phyloP scores from a whole-genome alignment of 1,139 yeast genomes.

The Protomyces inundatus region DNA sequence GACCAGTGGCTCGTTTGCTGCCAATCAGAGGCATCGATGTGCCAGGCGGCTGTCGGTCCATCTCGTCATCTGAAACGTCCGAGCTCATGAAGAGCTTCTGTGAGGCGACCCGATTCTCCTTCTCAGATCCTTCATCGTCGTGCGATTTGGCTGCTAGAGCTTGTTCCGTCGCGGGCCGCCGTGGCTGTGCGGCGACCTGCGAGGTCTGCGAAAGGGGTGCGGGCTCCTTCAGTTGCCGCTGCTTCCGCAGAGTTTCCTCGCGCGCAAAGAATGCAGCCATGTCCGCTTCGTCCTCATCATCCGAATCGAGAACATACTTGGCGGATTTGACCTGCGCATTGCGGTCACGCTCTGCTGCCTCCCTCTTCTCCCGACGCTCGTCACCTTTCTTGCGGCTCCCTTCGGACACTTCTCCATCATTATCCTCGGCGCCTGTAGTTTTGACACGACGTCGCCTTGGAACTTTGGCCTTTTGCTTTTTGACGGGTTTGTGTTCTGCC shows the following conservation, averaged over 20 bases:
- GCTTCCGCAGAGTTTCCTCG: slow-evolving; percentile 12
- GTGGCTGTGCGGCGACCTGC: neutral
- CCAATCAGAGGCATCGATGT: neutral
- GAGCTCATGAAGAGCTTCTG: neutral
- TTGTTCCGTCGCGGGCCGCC: no score
- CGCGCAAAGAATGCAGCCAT: slow-evolving; percentile 16
- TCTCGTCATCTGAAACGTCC: neutral
- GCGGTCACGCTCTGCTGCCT: slow-evolving; percentile 17
- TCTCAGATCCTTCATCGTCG: neutral
- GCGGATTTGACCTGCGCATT: slow-evolving; percentile 22
- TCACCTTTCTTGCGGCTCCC: slow-evolving; percentile 4
- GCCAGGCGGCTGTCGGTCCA: no score
- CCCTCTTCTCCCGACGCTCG: neutral
- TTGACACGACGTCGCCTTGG: neutral
- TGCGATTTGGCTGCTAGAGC: no score
- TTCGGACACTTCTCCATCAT: slow-evolving; percentile 21
- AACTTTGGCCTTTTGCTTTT: neutral
- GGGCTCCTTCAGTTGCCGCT: neutral
- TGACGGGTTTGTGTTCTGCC: slow-evolving; percentile 11
- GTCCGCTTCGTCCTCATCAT: slow-evolving; percentile 27
- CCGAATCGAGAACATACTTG: slow-evolving; percentile 29
- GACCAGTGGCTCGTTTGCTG: neutral
- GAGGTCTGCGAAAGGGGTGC: neutral
- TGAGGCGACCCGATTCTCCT: neutral
- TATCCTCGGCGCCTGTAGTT: neutral